These are phyloP conservation scores for Pseudocercospora crystallina DNA, from an alignment of 2,329 filamentous ascomycete genomes.

Conservation along the genomic window DNA sequence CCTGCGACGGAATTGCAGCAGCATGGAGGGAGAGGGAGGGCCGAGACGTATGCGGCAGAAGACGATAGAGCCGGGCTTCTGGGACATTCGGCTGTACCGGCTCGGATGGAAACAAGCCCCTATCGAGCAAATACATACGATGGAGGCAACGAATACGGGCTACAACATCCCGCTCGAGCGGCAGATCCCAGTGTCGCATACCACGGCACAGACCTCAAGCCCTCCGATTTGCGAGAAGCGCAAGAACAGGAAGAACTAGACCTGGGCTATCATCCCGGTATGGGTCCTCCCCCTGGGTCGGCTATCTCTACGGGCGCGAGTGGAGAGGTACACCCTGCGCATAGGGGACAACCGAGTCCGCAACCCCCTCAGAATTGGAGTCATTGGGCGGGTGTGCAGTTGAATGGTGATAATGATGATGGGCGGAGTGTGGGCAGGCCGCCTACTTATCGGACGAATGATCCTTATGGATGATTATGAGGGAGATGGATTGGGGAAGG, in stretches of 20 bases:
- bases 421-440: conserved; percentile 4
- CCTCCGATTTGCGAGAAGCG: conserved; percentile 13
- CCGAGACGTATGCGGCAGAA: conserved; percentile 20
- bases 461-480: conserved; percentile 3
- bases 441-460: conserved; percentile 13
- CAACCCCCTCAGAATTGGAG: conserved; percentile 14
- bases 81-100: conserved; percentile 20
- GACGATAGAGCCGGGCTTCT: conserved; percentile 33
- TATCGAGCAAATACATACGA: conserved; percentile 7
- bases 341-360: conserved; percentile 12
- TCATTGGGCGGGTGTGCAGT: conserved; percentile 14
- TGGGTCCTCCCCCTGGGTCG: conserved; percentile 17
- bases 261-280: conserved; percentile 27
- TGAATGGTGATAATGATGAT: not conserved
- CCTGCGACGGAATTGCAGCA: conserved; percentile 27
- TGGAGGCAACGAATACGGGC: too few relatives aligned
- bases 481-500: not conserved
- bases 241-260: conserved; percentile 10
- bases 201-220: conserved; percentile 15
- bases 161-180: not conserved
- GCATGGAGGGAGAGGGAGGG: conserved; percentile 11
- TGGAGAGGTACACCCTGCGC: conserved; percentile 19
- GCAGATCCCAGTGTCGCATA: not conserved
- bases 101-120: conserved; percentile 11
- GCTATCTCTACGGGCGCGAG: conserved; percentile 8